These are phyloP conservation scores for Backusella parvicylindrica DNA, from an alignment of 192 early-diverging fungal species.

Conservation along the genomic window DNA sequence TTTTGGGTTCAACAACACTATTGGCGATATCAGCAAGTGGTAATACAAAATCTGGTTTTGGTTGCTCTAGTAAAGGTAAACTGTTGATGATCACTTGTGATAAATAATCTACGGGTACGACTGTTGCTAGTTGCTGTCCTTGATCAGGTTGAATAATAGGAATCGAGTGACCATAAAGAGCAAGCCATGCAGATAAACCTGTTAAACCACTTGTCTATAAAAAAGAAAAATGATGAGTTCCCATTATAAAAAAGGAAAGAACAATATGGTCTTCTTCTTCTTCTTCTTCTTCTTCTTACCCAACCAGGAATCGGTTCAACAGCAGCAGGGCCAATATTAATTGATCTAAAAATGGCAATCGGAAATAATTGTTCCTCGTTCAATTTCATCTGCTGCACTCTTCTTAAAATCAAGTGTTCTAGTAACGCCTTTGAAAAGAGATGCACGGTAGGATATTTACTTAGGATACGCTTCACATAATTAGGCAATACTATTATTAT, in stretches of 20 bases:
- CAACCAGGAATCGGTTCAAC: constrained; percentile 27
- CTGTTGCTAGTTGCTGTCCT: constrained; percentile 11
- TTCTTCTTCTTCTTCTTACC: constrained; percentile 2
- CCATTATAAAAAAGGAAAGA: background rate
- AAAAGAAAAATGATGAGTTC: too few species aligned
- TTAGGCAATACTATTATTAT: constrained; percentile 5
- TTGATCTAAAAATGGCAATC: constrained; percentile 27
- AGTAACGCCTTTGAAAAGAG: constrained; percentile 44
- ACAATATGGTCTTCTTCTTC: background rate
- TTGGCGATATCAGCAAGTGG: background rate
- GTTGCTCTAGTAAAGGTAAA: background rate
- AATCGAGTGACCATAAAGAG: constrained; percentile 16
- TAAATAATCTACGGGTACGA: constrained; percentile 32
- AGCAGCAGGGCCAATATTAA: constrained; percentile 19
- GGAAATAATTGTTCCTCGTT: constrained; percentile 28
- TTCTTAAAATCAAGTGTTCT: constrained; percentile 40
- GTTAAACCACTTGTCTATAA: constrained; percentile 21
- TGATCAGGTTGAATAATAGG: constrained; percentile 22
- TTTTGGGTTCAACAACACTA: background rate
- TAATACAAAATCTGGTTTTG: constrained; percentile 1
- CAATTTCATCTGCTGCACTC: constrained; percentile 19
- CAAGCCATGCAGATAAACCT: constrained; percentile 19
- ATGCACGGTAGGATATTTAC: constrained; percentile 43
- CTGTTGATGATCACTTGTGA: constrained; percentile 9
- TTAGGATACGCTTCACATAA: constrained; percentile 12